These are phyloP conservation scores for Paecilomyces variotii DNA, from an alignment of 2,329 filamentous ascomycete genomes.

Conservation along the genomic window DNA sequence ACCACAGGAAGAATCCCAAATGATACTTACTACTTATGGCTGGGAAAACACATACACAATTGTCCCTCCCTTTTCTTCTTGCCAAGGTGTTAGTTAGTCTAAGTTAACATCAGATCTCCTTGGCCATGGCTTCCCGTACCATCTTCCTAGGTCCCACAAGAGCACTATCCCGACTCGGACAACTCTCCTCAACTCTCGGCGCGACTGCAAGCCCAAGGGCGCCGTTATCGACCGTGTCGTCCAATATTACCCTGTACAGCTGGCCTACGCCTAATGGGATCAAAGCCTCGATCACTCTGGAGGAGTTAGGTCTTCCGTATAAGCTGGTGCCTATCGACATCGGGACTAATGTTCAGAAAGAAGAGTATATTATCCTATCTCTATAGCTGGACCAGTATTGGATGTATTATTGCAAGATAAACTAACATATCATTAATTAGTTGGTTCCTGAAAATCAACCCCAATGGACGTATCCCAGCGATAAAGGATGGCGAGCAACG, in stretches of 20 bases:
- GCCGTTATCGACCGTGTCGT: neutral
- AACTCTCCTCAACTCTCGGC: neutral
- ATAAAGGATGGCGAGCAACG: slow-evolving; percentile 32
- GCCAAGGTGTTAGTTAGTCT: too few species aligned
- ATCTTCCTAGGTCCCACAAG: neutral
- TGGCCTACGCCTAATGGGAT: slow-evolving; percentile 26
- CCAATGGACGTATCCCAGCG: slow-evolving; percentile 43
- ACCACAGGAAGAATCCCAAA: too few species aligned
- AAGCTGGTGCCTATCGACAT: slow-evolving; percentile 34
- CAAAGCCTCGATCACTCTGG: slow-evolving; percentile 29
- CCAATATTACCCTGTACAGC: slow-evolving; percentile 21
- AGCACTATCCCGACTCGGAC: neutral
- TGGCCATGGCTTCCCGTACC: neutral
- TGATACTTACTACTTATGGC: too few species aligned
- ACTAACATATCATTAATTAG: slow-evolving; percentile 4
- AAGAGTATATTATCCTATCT: slow-evolving; percentile 15
- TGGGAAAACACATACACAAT: too few species aligned
- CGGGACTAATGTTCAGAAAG: slow-evolving; percentile 36
- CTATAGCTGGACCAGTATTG: neutral
- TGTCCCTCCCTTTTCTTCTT: too few species aligned
- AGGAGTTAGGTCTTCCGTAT: slow-evolving; percentile 29
- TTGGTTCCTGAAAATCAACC: slow-evolving; percentile 42
- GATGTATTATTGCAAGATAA: neutral
- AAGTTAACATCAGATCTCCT: neutral
- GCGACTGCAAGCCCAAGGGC: neutral